These are phyloP conservation scores for Madurella fahalii DNA, from an alignment of 2,329 filamentous ascomycete species.

Conservation along the genomic window DNA sequence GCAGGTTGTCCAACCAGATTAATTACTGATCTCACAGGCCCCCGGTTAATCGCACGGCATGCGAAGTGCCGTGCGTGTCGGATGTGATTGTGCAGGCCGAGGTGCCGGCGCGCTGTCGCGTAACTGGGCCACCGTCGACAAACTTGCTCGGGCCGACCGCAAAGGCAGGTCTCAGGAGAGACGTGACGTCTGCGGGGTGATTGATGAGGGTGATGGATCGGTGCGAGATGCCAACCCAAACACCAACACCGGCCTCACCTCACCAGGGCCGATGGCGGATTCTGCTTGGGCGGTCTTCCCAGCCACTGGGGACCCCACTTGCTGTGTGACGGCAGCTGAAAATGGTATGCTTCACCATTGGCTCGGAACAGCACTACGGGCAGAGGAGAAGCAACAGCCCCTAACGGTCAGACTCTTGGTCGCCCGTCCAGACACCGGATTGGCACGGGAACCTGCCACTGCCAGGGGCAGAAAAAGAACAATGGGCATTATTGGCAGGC, in stretches of 20 bases:
- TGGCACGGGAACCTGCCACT: background rate
- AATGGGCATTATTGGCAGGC: background rate
- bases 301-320: too few species aligned
- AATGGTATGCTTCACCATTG: background rate
- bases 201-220: background rate
- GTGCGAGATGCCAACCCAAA: too few species aligned
- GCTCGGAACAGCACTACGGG: background rate
- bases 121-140: background rate
- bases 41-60: conserved; percentile 5
- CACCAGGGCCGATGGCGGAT: too few species aligned
- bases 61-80: conserved; percentile 5
- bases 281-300: too few species aligned
- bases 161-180: background rate
- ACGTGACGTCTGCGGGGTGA: background rate
- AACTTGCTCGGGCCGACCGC: background rate
- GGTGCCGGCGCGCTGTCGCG: conserved; percentile 2
- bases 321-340: background rate
- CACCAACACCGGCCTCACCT: too few species aligned
- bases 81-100: conserved; percentile 6
- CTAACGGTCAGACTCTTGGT: background rate
- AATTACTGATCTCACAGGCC: conserved; percentile 8
- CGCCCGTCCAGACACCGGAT: background rate
- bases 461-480: background rate
- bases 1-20: conserved; percentile 1
- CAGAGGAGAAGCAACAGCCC: background rate